These are phyloP conservation scores for Dryas alaskensis DNA, from an alignment of 306 rosid genomes.

Conservation along the genomic window DNA sequence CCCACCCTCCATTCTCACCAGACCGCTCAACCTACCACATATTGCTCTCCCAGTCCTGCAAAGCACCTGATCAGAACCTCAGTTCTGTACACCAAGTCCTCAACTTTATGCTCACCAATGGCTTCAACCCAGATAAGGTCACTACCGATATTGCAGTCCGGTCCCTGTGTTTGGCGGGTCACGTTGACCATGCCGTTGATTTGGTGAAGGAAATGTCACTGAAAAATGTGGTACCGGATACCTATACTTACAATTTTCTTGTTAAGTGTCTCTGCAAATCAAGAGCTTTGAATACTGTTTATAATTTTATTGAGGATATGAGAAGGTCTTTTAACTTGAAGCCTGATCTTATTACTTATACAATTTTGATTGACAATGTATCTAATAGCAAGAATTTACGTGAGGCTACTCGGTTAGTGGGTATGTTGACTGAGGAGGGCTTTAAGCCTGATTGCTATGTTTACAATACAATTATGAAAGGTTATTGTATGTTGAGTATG, in stretches of 20 bases:
- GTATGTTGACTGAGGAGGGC: slow-evolving; percentile 62
- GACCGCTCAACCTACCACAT: slow-evolving; percentile 66
- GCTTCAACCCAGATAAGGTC: slow-evolving; percentile 53
- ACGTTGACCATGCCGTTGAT: slow-evolving; percentile 53
- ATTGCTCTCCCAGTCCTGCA: slow-evolving; percentile 59
- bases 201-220: slow-evolving; percentile 49
- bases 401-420: slow-evolving; percentile 59
- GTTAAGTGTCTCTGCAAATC: slow-evolving; percentile 67
- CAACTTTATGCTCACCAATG: slow-evolving; percentile 61
- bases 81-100: slow-evolving; percentile 55
- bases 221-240: slow-evolving; percentile 59
- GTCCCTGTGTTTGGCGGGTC: slow-evolving; percentile 52
- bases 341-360: slow-evolving; percentile 82
- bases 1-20: slow-evolving; percentile 59
- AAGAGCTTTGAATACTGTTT: slow-evolving; percentile 41
- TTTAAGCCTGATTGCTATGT: slow-evolving; percentile 77
- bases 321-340: slow-evolving; percentile 34
- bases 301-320: slow-evolving; percentile 58
- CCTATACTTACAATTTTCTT: slow-evolving; percentile 60
- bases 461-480: slow-evolving; percentile 84
- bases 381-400: slow-evolving; percentile 69
- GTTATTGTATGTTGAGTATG: slow-evolving; percentile 65
- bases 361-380: slow-evolving; percentile 79
- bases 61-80: slow-evolving; percentile 43
- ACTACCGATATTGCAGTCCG: slow-evolving; percentile 67